phyloP scores from a whole-genome alignment of 2,329 filamentous ascomycete genomes.

The Xenoacremonium recifei region DNA sequence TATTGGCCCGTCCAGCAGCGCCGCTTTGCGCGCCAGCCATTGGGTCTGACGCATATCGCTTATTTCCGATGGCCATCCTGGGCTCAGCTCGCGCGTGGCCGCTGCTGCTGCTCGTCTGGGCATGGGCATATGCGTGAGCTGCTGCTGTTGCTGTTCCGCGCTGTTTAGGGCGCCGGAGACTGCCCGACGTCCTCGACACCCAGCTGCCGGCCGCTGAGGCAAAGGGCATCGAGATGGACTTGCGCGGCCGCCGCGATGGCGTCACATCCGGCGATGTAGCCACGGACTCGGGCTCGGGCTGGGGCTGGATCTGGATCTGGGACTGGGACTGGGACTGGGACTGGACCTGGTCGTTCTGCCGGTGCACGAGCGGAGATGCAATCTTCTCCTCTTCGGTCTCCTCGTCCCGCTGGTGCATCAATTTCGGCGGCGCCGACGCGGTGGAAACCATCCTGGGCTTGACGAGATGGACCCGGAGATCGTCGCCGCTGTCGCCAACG shows the following conservation, averaged over 20 bases:
- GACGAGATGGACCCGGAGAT: slow-evolving; percentile 31
- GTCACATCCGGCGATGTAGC: slow-evolving; percentile 35
- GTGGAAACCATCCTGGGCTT: slow-evolving; percentile 36
- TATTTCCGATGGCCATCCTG: too few species aligned
- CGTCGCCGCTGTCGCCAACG: slow-evolving; percentile 18
- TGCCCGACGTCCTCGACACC: slow-evolving; percentile 54
- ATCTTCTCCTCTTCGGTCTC: too few species aligned
- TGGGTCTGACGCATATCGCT: slow-evolving; percentile 55
- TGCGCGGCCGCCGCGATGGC: slow-evolving; percentile 44
- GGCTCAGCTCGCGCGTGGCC: too few species aligned
- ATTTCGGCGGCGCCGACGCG: slow-evolving; percentile 15
- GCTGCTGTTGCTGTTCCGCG: too few species aligned
- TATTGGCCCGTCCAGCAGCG: slow-evolving; percentile 28
- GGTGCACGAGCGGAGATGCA: slow-evolving; percentile 8
- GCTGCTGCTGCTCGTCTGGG: too few species aligned
- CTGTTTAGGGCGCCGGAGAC: slow-evolving; percentile 56
- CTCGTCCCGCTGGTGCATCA: slow-evolving; percentile 23
- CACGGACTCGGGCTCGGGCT: slow-evolving; percentile 1
- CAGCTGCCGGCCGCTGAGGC: slow-evolving; percentile 54
- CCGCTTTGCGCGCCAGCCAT: slow-evolving; percentile 31
- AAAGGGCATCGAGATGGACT: slow-evolving; percentile 61
- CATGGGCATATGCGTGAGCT: too few species aligned
- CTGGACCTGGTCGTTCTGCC: too few species aligned
- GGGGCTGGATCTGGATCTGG: too few species aligned
- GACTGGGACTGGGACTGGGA: too few species aligned